phyloP scores from a whole-genome alignment of 352 stramenopile genomes.

The Phytophthora sansomeana region DNA sequence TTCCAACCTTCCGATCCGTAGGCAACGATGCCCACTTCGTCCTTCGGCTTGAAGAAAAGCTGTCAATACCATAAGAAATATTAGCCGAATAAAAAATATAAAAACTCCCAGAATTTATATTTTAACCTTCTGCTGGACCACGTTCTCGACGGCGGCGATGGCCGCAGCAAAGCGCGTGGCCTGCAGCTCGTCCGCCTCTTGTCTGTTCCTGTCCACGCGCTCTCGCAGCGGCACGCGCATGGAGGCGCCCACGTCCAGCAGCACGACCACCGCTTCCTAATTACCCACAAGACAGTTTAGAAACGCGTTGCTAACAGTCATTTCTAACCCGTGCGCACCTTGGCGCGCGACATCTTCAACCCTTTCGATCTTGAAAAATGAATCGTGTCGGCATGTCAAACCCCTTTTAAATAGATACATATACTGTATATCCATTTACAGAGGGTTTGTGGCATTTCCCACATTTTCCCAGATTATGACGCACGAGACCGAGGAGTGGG shows the following conservation, averaged over 20 bases:
- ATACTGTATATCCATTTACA: not conserved
- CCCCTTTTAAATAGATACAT: not conserved
- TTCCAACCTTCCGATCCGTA: conserved; percentile 65
- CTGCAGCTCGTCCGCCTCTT: conserved; percentile 31
- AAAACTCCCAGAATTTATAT: not conserved
- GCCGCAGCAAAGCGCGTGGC: conserved; percentile 71
- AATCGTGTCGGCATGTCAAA: not conserved
- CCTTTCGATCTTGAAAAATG: conserved; percentile 1
- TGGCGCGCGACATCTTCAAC: conserved; percentile 37
- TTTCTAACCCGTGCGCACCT: conserved; percentile 19
- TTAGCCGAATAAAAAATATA: too few species aligned
- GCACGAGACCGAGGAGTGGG: conserved; percentile 53
- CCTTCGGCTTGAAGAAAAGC: conserved; percentile 84
- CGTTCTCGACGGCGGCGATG: conserved; percentile 58
- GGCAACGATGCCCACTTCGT: conserved; percentile 81
- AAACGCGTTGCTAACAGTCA: not conserved
- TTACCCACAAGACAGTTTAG: conserved; percentile 1
- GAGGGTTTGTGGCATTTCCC: too few species aligned
- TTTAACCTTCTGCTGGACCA: conserved; percentile 77
- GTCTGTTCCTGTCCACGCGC: conserved; percentile 32
- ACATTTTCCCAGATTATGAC: not conserved
- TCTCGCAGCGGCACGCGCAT: conserved; percentile 69
- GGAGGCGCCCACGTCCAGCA: conserved; percentile 72
- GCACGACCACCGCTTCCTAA: conserved; percentile 73
- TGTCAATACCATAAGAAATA: conserved; percentile 17